Evolutionary conservation across 306 rosid species (phyloP).

Genomic region (Senna siamea): DNA sequence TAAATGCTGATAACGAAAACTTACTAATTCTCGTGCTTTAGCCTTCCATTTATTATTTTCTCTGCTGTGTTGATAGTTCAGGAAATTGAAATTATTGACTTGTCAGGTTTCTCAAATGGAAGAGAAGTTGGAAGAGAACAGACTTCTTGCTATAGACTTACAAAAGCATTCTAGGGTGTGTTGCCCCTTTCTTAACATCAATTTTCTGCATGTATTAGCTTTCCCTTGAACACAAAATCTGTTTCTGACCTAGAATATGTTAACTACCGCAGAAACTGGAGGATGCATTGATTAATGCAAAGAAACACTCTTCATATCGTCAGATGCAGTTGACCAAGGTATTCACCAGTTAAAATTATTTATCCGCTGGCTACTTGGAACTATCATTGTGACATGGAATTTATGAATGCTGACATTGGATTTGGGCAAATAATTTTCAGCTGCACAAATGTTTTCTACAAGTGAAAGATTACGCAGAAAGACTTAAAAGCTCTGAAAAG

Average conservation of each 20-base stretch:
- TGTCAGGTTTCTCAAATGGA: constrained; percentile 53
- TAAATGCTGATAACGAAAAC: constrained; percentile 26
- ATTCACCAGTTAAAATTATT: constrained; percentile 27
- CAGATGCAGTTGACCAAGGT: constrained; percentile 80
- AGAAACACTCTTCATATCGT: constrained; percentile 69
- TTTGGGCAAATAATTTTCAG: constrained; percentile 56
- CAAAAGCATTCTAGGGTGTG: constrained; percentile 60
- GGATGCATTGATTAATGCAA: constrained; percentile 78
- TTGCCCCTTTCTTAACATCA: not conserved
- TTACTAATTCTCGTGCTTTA: constrained; percentile 18
- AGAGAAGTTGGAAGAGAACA: constrained; percentile 46
- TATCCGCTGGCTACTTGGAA: constrained; percentile 14
- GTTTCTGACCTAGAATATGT: constrained; percentile 38
- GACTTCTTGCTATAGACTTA: constrained; percentile 44
- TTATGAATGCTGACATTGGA: constrained; percentile 36
- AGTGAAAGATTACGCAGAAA: constrained; percentile 64
- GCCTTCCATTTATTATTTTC: not conserved
- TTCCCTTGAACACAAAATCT: constrained; percentile 16
- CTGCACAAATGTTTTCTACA: constrained; percentile 66
- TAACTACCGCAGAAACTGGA: constrained; percentile 72
- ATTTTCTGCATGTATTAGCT: constrained; percentile 13
- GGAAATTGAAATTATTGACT: constrained; percentile 31
- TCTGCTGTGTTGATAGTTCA: constrained; percentile 4
- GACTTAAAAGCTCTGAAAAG: constrained; percentile 66
- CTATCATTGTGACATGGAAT: constrained; percentile 11